Evolutionary conservation across 2,329 filamentous ascomycete genomes (phyloP).

Genomic region (Chrysosporium keratinophilum): DNA sequence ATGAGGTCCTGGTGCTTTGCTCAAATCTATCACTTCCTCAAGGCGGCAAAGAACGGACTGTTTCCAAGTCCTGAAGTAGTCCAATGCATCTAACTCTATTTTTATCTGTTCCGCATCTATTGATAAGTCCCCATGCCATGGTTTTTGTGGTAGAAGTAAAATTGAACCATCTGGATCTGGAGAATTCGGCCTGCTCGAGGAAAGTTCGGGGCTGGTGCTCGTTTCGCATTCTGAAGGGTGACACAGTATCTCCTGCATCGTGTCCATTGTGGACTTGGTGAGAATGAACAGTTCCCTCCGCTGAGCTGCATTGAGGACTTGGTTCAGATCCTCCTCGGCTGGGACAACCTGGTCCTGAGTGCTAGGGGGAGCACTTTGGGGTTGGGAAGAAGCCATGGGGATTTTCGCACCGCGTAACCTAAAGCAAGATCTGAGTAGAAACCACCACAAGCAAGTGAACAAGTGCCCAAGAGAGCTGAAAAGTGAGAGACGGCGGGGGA

Average conservation of each 20-base stretch:
- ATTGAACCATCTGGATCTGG: background rate
- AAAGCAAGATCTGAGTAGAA: background rate
- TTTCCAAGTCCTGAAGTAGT: constrained; percentile 74
- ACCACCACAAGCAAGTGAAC: no score
- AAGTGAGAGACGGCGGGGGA: no score
- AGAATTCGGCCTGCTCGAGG: background rate
- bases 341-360: background rate
- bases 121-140: background rate
- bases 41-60: constrained; percentile 58
- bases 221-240: constrained; percentile 5
- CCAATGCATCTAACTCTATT: constrained; percentile 51
- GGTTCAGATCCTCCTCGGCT: constrained; percentile 21
- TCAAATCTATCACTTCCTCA: constrained; percentile 53
- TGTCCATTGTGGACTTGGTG: constrained; percentile 7
- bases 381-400: background rate
- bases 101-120: constrained; percentile 38
- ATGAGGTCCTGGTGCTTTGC: background rate
- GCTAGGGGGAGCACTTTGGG: background rate
- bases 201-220: background rate
- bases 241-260: constrained; percentile 11
- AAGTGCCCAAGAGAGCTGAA: no score
- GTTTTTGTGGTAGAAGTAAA: background rate
- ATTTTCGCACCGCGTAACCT: background rate
- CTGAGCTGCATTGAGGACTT: constrained; percentile 9
- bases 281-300: constrained; percentile 9